These are phyloP conservation scores for Diplodia mutila DNA, from an alignment of 2,329 filamentous ascomycete species.

Conservation along the genomic window DNA sequence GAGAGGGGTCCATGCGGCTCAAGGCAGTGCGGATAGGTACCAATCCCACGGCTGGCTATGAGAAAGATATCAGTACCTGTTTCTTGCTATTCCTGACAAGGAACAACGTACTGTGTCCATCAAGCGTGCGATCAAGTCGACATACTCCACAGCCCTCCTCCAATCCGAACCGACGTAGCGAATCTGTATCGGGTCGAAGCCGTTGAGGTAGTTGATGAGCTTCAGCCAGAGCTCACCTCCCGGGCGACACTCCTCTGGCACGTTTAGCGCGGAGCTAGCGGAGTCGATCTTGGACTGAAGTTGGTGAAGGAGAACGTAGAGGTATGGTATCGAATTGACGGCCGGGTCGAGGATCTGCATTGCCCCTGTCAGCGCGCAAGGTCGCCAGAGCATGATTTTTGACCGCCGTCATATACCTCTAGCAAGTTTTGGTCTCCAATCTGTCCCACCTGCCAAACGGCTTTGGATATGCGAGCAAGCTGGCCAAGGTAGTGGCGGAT, in stretches of 20 bases:
- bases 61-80: constrained; percentile 25
- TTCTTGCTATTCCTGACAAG: not conserved
- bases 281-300: constrained; percentile 44
- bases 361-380: not conserved
- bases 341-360: constrained; percentile 58
- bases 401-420: constrained; percentile 33
- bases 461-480: constrained; percentile 39
- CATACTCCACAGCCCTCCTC: constrained; percentile 48
- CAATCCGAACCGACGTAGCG: constrained; percentile 58
- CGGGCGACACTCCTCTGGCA: constrained; percentile 48
- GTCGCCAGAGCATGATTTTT: not conserved
- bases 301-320: constrained; percentile 57
- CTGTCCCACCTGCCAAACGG: constrained; percentile 41
- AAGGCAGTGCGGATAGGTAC: constrained; percentile 57
- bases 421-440: constrained; percentile 47
- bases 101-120: constrained; percentile 37
- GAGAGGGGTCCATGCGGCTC: constrained; percentile 67
- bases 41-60: constrained; percentile 42
- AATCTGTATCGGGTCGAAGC: constrained; percentile 59
- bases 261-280: constrained; percentile 32
- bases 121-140: constrained; percentile 39
- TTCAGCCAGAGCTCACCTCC: constrained; percentile 55
- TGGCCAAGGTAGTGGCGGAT: constrained; percentile 41
- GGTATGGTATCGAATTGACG: constrained; percentile 63
- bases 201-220: constrained; percentile 51